Conservation (phyloP, 208 protist species). For the Angomonas deanei region DNA sequence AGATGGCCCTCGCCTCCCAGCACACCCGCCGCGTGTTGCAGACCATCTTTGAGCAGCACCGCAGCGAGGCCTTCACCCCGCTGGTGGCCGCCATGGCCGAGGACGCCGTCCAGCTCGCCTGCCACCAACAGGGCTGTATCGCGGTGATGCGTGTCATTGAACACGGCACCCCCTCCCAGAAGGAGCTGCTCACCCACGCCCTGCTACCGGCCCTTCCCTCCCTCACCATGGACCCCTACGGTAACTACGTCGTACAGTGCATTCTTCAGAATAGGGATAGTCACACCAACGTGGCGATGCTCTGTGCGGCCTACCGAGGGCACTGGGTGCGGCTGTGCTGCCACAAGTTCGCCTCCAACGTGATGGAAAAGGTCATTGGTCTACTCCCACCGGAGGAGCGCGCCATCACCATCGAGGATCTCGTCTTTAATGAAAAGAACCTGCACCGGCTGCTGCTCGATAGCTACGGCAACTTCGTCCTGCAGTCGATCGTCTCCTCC, state of each 20-base stretch:
- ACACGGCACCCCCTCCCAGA: constrained; percentile 42
- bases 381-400: constrained; percentile 28
- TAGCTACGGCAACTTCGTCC: constrained; percentile 84
- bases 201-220: constrained; percentile 52
- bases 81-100: constrained; percentile 52
- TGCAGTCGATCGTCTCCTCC: constrained; percentile 73
- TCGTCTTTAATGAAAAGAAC: constrained; percentile 48
- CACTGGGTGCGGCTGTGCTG: constrained; percentile 65
- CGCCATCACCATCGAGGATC: constrained; percentile 44
- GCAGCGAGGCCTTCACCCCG: constrained; percentile 31
- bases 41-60: constrained; percentile 68
- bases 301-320: constrained; percentile 39
- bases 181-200: constrained; percentile 32
- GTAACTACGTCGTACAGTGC: constrained; percentile 88
- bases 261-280: constrained; percentile 65
- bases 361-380: constrained; percentile 79
- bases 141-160: constrained; percentile 72
- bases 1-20: constrained; percentile 45
- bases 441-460: constrained; percentile 69
- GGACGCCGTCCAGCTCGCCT: constrained; percentile 37
- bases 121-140: constrained; percentile 80
- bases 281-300: constrained; percentile 21
- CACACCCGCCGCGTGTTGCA: constrained; percentile 74
- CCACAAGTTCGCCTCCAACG: constrained; percentile 89
- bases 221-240: constrained; percentile 75